Conservation (phyloP, 2,329 filamentous ascomycete genomes). For the Exutisphaerella laricina region DNA sequence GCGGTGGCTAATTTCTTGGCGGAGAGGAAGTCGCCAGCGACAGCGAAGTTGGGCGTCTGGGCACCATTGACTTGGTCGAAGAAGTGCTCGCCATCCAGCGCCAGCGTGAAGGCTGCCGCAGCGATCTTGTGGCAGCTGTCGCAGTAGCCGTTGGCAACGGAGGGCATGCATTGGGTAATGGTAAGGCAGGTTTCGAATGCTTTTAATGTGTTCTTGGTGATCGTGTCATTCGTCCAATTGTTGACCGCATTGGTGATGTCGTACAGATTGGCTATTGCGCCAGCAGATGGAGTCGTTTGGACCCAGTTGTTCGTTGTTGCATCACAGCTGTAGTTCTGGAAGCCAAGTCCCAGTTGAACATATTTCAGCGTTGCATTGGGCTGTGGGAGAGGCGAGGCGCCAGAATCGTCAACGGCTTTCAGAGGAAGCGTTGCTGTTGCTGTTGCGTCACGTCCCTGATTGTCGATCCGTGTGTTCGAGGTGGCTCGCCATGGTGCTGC, state of each 20-base stretch:
- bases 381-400: conserved; percentile 14
- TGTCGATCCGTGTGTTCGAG: background rate
- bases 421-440: conserved; percentile 15
- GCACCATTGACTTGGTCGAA: conserved; percentile 46
- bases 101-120: conserved; percentile 10
- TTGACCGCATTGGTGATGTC: conserved; percentile 6
- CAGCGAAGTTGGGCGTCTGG: conserved; percentile 55
- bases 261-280: conserved; percentile 37
- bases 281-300: conserved; percentile 34
- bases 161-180: conserved; percentile 12
- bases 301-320: conserved; percentile 21
- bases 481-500: conserved; percentile 1
- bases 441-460: conserved; percentile 4
- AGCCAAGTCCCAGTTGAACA: conserved; percentile 58
- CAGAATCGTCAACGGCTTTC: conserved; percentile 15
- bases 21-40: conserved; percentile 44
- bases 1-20: conserved; percentile 48
- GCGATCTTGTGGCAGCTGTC: conserved; percentile 27
- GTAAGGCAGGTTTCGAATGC: conserved; percentile 20
- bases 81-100: conserved; percentile 58
- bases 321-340: conserved; percentile 64
- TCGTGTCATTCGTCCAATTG: conserved; percentile 33
- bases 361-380: conserved; percentile 23
- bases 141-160: conserved; percentile 12
- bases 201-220: conserved; percentile 13